Percentiles rank a stretch among this genome's conserved stretches.
Conservation (phyloP, 225 moss, liverwort and hornwort species). For the Sphagnum tenellum region DNA sequence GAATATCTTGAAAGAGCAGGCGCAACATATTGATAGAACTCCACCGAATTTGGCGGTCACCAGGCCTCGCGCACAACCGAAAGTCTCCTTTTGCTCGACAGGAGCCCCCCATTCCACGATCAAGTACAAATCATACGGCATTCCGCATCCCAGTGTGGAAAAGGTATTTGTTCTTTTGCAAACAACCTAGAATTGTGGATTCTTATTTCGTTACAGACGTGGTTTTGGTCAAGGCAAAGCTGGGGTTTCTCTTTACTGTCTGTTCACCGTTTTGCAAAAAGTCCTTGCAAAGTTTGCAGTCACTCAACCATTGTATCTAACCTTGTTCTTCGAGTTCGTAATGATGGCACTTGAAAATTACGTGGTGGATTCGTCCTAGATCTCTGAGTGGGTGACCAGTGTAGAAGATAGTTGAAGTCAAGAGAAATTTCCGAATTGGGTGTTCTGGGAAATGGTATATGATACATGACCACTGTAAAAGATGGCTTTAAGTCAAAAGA, state of each 20-base stretch:
- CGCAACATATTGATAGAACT: neutral
- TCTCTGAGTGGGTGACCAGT: too few species aligned
- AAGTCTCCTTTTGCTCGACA: conserved; percentile 9
- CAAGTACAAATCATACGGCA: conserved; percentile 70
- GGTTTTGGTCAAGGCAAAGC: neutral
- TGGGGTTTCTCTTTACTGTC: too few species aligned
- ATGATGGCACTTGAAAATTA: too few species aligned
- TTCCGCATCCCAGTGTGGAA: conserved; percentile 10
- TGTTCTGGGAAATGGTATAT: too few species aligned
- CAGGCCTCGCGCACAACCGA: conserved; percentile 32
- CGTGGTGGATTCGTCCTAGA: too few species aligned
- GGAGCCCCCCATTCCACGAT: conserved; percentile 31
- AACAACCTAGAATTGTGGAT: neutral
- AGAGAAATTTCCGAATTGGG: too few species aligned
- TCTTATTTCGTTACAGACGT: neutral
- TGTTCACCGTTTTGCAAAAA: too few species aligned
- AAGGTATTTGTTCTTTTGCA: conserved; percentile 11
- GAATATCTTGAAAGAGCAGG: conserved; percentile 9
- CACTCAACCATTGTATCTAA: neutral
- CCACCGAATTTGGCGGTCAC: conserved; percentile 36
- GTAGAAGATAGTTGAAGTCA: too few species aligned
- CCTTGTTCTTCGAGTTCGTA: too few species aligned
- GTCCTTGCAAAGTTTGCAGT: neutral
- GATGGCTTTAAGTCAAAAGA: too few species aligned
- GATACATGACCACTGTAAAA: too few species aligned